A percentile compares a stretch with the other conserved stretches of the same genome.
Evolutionary conservation across 2,329 filamentous ascomycete genomes (phyloP).

Genomic region (Microcyclosporella mali): DNA sequence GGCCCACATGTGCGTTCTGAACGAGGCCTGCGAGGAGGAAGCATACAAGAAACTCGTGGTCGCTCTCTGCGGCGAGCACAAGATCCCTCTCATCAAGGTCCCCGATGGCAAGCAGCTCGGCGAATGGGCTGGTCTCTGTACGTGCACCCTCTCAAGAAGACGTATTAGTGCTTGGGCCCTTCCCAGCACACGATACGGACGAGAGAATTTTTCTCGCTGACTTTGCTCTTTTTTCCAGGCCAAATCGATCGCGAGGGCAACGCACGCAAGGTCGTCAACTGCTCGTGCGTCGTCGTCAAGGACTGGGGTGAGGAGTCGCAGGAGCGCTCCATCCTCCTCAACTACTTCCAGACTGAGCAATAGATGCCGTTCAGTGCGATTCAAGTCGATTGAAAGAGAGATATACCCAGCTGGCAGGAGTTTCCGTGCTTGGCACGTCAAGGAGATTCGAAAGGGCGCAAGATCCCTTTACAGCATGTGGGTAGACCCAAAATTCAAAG

Average conservation of each 20-base stretch:
- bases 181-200: neutral
- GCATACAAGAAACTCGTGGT: conserved; percentile 99
- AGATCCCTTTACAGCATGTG: no score
- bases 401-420: no score
- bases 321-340: conserved; percentile 97
- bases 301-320: conserved; percentile 99
- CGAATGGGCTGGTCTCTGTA: conserved; percentile 99
- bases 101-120: conserved; percentile 99
- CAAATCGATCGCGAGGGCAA: conserved; percentile 99
- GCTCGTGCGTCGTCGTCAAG: conserved; percentile 99
- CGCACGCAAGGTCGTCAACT: conserved; percentile 99
- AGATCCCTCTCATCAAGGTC: conserved; percentile 99
- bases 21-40: conserved; percentile 99
- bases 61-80: conserved; percentile 97
- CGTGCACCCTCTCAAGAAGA: no score
- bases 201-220: no score
- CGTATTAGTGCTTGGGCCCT: no score
- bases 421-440: no score
- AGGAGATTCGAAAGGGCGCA: no score
- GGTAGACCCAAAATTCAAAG: no score
- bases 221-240: conserved; percentile 49
- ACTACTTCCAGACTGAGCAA: conserved; percentile 95
- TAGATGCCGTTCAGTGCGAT: conserved; percentile 28
- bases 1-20: conserved; percentile 99
- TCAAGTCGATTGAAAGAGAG: no score